Percentiles rank a stretch among this genome's conserved stretches.
Evolutionary conservation across 306 rosid genomes (phyloP).

Genomic region (Pueraria montana): DNA sequence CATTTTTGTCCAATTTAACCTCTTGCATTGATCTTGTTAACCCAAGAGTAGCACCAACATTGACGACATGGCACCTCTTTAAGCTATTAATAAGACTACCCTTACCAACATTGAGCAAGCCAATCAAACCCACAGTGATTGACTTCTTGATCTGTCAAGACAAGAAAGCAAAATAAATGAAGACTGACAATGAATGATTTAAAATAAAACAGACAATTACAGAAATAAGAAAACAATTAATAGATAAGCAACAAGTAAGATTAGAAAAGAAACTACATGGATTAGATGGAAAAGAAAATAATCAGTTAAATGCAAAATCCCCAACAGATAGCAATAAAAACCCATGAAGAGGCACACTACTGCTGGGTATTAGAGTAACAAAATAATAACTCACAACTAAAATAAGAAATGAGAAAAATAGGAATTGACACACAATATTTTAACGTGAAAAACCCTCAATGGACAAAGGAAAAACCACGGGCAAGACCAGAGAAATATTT

Average conservation of each 20-base stretch:
- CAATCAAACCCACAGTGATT: constrained; percentile 91
- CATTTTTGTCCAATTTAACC: constrained; percentile 87
- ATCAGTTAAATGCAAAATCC: constrained; percentile 22
- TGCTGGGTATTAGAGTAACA: too few species aligned
- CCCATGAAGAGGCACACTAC: not conserved
- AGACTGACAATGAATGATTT: constrained; percentile 4
- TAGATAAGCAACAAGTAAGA: constrained; percentile 21
- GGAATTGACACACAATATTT: too few species aligned
- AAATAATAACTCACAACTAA: too few species aligned
- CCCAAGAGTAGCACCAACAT: constrained; percentile 93
- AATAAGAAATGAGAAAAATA: too few species aligned
- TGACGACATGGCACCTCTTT: constrained; percentile 78
- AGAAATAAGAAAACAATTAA: not conserved
- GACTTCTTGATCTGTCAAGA: constrained; percentile 86
- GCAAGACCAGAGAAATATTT: too few species aligned
- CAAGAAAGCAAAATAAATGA: constrained; percentile 35
- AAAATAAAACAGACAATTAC: not conserved
- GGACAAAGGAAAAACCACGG: too few species aligned
- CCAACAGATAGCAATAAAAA: constrained; percentile 1
- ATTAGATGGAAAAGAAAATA: not conserved
- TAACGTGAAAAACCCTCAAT: too few species aligned
- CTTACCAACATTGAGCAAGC: constrained; percentile 97
- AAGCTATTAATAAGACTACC: constrained; percentile 95
- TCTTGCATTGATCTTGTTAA: constrained; percentile 94
- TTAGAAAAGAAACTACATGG: constrained; percentile 19